Base-by-base conservation (phyloP, 805 yeast genomes). In the Candida silvicultrix region DNA sequence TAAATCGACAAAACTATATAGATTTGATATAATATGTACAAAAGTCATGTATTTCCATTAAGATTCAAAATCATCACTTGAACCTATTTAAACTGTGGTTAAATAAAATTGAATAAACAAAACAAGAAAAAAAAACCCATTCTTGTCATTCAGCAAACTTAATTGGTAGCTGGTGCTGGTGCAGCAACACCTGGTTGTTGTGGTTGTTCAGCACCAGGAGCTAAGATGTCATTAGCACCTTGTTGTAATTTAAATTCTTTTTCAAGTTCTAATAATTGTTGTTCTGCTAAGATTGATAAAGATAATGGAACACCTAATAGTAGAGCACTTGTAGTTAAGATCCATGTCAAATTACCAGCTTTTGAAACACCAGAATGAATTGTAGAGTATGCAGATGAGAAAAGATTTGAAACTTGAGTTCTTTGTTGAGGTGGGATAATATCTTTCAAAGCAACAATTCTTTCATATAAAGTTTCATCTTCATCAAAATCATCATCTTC, bases 241-340 rank as follows among this genome's bases (percentile, higher is more conserved):
- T 83, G 85, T 66, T 85, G 92, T 61, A 85, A 70, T 48, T 84
- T 80, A 76, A 89, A 82, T 64, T 89, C 94, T 73, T 86, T 89
- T 74, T 90, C 97, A 83, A 88, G 78, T 71, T 90, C 97, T 63
- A 83, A 81, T 65, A 90, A 78, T 73, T 92, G 97, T 64, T 89
- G 95, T 72, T 92, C 97, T 49, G 89, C 82, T 59, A 94, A 75
- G 57, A 94, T 86, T 44, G 96, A 84, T 58, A 94, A 74, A 9
- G 96, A 83, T 57, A 88, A 76, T 53, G 99, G 99, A 41, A 89
- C 95, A 64, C 97, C 97, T 58, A 94, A 73, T 51, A 94, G 77
- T 58, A 94, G 71, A 38, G 87, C 81, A 38, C 94, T 78, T 12
- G 98, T 83, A 12, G 97, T 81, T 47, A 88, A 53, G 50, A 85